These are phyloP conservation scores for Mycena rebaudengoi DNA, from an alignment of 768 basidiomycete genomes.

Conservation along the genomic window DNA sequence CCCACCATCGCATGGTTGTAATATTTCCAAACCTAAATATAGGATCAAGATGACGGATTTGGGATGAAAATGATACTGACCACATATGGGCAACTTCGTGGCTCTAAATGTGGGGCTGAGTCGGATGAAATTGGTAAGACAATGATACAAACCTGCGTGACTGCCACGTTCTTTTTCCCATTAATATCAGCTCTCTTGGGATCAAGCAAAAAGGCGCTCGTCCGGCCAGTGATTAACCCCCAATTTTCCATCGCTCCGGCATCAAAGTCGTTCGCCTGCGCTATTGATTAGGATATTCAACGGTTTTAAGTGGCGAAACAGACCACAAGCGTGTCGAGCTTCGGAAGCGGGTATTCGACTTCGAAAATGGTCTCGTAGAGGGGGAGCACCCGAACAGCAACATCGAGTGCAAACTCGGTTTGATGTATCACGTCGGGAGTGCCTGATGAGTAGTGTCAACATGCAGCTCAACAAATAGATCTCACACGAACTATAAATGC, in stretches of 20 bases:
- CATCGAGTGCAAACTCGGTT: conserved; percentile 86
- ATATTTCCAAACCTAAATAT: conserved; percentile 85
- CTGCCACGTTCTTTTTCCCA: conserved; percentile 82
- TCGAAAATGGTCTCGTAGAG: conserved; percentile 94
- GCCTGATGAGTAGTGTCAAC: conserved; percentile 49
- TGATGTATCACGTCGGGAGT: conserved; percentile 86
- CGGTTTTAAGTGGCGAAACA: conserved; percentile 33
- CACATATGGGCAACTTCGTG: conserved; percentile 92
- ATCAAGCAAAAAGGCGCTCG: conserved; percentile 82
- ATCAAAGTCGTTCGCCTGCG: conserved; percentile 91
- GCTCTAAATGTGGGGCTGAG: too few species aligned
- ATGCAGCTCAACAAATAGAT: not conserved
- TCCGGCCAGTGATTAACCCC: conserved; percentile 79
- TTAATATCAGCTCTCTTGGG: conserved; percentile 74
- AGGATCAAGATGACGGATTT: not conserved
- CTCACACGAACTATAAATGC: conserved; percentile 66
- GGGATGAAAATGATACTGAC: conserved; percentile 43
- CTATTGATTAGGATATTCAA: too few species aligned
- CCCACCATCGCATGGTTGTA: conserved; percentile 95
- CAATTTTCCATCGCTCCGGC: conserved; percentile 76
- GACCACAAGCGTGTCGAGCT: conserved; percentile 92
- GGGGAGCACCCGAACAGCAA: conserved; percentile 83
- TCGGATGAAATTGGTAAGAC: too few species aligned
- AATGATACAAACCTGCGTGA: too few species aligned
- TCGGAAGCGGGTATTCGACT: conserved; percentile 91